Percentiles rank a stretch among this genome's conserved stretches.
Conservation (phyloP, 306 rosid species). For the Trichosanthes cucumerina region DNA sequence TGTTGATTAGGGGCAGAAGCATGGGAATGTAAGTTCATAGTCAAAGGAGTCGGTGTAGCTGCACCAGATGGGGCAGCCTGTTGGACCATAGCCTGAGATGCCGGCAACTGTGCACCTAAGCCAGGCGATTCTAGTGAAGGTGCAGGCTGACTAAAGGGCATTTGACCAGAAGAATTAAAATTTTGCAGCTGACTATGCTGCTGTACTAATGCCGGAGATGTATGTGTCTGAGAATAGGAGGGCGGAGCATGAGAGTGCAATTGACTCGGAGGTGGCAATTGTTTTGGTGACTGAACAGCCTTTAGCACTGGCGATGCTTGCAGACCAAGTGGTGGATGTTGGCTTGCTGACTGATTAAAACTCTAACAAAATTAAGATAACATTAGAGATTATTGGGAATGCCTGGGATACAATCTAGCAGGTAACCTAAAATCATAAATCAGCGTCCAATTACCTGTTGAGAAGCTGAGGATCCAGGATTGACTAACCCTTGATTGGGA, state of each 20-base stretch:
- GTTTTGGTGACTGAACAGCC: constrained; percentile 58
- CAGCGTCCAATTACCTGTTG: constrained; percentile 26
- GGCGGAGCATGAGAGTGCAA: constrained; percentile 37
- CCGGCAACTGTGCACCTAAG: constrained; percentile 35
- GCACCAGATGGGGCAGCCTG: constrained; percentile 37
- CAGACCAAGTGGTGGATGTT: constrained; percentile 46
- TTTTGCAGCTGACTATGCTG: constrained; percentile 55
- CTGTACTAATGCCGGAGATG: constrained; percentile 31
- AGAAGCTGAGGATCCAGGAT: constrained; percentile 31
- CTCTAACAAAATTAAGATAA: constrained; percentile 6
- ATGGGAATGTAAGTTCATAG: constrained; percentile 34
- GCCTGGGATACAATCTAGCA: not conserved
- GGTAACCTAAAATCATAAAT: not conserved
- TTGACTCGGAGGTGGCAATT: constrained; percentile 50
- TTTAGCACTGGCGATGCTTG: constrained; percentile 55
- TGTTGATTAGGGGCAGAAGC: constrained; percentile 34
- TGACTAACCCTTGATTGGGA: constrained; percentile 28
- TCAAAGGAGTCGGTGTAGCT: constrained; percentile 34
- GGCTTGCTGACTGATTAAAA: constrained; percentile 46
- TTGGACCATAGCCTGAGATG: constrained; percentile 56
- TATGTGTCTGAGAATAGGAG: constrained; percentile 41
- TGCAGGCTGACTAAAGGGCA: constrained; percentile 21
- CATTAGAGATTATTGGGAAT: not conserved
- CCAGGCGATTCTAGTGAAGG: constrained; percentile 43
- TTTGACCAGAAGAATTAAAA: constrained; percentile 48